Evolutionary conservation across 208 protist genomes (phyloP).

Genomic region (Strigomonas oncopelti): DNA sequence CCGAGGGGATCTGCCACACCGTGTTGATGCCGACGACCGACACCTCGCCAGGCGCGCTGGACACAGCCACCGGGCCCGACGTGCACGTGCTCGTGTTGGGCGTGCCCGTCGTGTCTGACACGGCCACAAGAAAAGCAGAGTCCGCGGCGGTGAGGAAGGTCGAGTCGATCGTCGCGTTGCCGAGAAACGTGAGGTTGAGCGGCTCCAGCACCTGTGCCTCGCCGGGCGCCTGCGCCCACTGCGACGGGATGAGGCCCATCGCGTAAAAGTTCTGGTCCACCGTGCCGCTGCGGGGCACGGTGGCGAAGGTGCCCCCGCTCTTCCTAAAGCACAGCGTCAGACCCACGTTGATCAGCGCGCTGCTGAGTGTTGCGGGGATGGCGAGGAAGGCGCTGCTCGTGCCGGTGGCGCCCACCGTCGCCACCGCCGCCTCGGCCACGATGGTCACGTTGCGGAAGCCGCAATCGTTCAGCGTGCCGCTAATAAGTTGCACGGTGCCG

Average conservation of each 20-base stretch:
- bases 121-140: constrained; percentile 52
- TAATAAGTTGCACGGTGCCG: constrained; percentile 57
- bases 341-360: constrained; percentile 2
- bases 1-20: constrained; percentile 59
- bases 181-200: constrained; percentile 61
- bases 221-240: constrained; percentile 44
- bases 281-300: constrained; percentile 34
- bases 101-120: constrained; percentile 15
- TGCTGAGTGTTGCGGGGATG: constrained; percentile 6
- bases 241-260: constrained; percentile 32
- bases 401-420: neutral
- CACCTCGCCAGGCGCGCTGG: constrained; percentile 16
- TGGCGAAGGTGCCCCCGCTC: constrained; percentile 59
- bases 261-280: constrained; percentile 62
- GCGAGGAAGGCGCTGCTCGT: constrained; percentile 14
- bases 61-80: neutral
- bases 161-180: constrained; percentile 17
- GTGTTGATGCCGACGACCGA: constrained; percentile 39
- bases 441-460: constrained; percentile 69
- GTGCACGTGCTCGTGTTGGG: constrained; percentile 9
- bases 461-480: constrained; percentile 71
- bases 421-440: constrained; percentile 31
- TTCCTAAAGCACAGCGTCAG: constrained; percentile 77
- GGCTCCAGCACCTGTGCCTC: constrained; percentile 52
- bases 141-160: constrained; percentile 50